Evolutionary conservation across 2,329 filamentous ascomycete species (phyloP), one percentile per base, ranked within the genome.

Genomic region (Botrytis squamosa): DNA sequence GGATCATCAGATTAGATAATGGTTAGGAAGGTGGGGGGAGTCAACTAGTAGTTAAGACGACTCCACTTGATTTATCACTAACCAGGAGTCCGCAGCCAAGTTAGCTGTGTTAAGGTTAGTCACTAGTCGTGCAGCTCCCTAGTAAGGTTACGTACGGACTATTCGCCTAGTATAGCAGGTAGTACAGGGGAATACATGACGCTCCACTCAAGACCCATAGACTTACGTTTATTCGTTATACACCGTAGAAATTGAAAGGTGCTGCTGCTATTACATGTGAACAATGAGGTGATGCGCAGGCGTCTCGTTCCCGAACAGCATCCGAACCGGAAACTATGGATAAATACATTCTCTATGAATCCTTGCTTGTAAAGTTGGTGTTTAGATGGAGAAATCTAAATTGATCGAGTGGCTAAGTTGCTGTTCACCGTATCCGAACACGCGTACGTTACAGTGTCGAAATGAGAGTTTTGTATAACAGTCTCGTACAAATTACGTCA

Each of bases 1-100:
- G 40, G 68, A 70, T 75, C 71, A 75, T 75, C 74, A 73, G 74
- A 75, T 75, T 70, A 75, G 74, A 75, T 75, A 74, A 52, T 70
- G 29, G 40, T 44, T 60, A 20, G n/a, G 38, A 22, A n/a, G 62
- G 46, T 66, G 44, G 9, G 46, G 25, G 8, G 33, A n/a, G n/a
- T 6, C 25, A 52, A 33, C 63, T 66, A 49, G 63, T 5, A 18
- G 16, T 22, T 36, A 65, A 3, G 22, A 55, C 5, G 29, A 29
- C 22, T 63, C 36, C 38, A 42, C 38, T 63, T 29, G 16, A 20
- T n/a, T 38, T 40, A 16, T 25, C 59, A n/a, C 36, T 63, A n/a
- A n/a, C 3, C n/a, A n/a, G 46, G 46, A 52, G 62, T 52, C 46
- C 64, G 49, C 44, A 52, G 33, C 64, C 33, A 16, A 55, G 4